Conservation (phyloP, 768 basidiomycete genomes). For the Nevesoporus exiguus region DNA sequence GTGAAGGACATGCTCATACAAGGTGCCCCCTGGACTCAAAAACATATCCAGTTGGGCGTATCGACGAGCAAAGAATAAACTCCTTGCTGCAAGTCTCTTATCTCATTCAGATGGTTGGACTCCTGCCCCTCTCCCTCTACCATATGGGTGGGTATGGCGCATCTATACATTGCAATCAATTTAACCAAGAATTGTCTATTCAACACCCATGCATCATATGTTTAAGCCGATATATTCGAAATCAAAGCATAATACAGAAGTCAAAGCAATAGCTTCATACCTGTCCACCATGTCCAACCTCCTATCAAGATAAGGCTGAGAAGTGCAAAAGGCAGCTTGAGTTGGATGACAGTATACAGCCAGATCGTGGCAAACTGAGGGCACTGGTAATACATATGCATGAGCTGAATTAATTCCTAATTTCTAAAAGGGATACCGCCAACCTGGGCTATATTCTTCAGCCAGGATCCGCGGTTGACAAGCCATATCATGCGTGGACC, state of each 20-base stretch:
- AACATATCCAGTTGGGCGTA: constrained; percentile 65
- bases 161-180: constrained; percentile 12
- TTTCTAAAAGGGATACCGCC: neutral
- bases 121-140: neutral
- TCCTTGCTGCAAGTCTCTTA: neutral
- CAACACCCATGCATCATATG: neutral
- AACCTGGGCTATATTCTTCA: constrained; percentile 74
- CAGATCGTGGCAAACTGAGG: constrained; percentile 78
- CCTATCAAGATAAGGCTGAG: constrained; percentile 52
- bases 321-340: constrained; percentile 61
- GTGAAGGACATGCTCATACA: constrained; percentile 58
- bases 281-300: constrained; percentile 60
- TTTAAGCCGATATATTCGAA: neutral
- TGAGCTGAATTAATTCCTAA: neutral
- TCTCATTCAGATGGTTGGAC: neutral
- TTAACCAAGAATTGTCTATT: neutral
- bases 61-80: constrained; percentile 65
- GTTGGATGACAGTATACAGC: constrained; percentile 71
- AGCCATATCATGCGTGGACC: constrained; percentile 71
- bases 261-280: constrained; percentile 44
- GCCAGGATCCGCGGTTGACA: constrained; percentile 66
- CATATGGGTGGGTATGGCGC: neutral
- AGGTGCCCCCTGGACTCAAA: constrained; percentile 72
- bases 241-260: neutral
- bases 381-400: constrained; percentile 40